phyloP scores from a whole-genome alignment of 83 land plant species.

The Picea abies region DNA sequence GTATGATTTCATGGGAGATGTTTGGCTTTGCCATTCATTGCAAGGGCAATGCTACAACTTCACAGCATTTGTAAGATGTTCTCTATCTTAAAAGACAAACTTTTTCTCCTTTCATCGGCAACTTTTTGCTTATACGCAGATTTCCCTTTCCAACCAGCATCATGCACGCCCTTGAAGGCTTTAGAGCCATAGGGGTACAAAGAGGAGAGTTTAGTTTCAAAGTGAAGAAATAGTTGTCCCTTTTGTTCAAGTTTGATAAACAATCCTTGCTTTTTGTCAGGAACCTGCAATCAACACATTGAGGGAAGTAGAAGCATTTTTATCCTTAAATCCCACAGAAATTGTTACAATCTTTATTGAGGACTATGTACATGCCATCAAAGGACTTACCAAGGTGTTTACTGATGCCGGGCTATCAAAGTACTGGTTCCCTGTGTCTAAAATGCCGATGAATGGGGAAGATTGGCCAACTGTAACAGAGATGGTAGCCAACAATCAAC shows the following conservation, averaged over 20 bases:
- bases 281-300: constrained; percentile 86
- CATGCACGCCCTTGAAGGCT: not conserved
- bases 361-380: constrained; percentile 88
- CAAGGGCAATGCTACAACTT: constrained; percentile 79
- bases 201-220: not conserved
- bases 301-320: constrained; percentile 82
- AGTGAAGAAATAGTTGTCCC: not conserved
- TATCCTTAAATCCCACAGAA: constrained; percentile 81
- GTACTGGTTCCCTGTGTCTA: constrained; percentile 79
- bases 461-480: constrained; percentile 87
- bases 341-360: constrained; percentile 94
- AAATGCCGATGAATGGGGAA: constrained; percentile 75
- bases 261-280: constrained; percentile 31
- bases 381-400: constrained; percentile 68
- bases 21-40: constrained; percentile 96
- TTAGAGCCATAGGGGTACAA: constrained; percentile 1
- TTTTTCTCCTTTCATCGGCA: not conserved
- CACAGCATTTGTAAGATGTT: constrained; percentile 85
- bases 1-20: constrained; percentile 84
- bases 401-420: constrained; percentile 64
- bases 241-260: not conserved
- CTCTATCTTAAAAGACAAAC: too few relatives aligned
- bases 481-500: constrained; percentile 58
- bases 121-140: not conserved
- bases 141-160: not conserved